Base-by-base conservation (phyloP, 768 basidiomycete species). In the Termitomyces titanicus region DNA sequence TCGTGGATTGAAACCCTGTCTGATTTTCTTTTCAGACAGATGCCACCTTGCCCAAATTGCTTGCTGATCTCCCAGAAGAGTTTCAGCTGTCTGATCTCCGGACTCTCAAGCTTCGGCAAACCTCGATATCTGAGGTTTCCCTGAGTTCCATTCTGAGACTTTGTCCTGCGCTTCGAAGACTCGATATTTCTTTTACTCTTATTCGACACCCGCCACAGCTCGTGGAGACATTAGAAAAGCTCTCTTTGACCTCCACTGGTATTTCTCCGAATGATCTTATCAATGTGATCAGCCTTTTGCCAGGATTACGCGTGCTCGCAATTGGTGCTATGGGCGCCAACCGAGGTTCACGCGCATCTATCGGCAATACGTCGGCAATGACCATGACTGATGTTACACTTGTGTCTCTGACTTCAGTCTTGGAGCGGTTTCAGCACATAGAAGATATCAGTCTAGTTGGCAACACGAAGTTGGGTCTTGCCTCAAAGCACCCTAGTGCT, bases 101-200 rank as follows among this genome's bases (percentile, higher is more conserved):
- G 27, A 80, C 72, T 8, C 70, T 89, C 33, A 89, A 89, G 63
- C 69, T 89, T 8, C 77, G 83, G 22, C 79, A 82, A 51, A 76
- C 78, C 2, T 60, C 68, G 2, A 64, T 89, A 33, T 77, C 81
- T 9, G 85, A 87, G 54, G 56, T 59, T 2, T 74, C 82, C 0
- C 52, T 88, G 13, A 65, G 68, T 40, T 57, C 67, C 7, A 63
- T 85, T 12, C 61, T 85, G 6, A 56, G 66, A 0, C 58, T 72
- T 17, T 84, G 77, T 57, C 84, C 85, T 2, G 73, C 76, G 47
- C 58, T 89, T 18, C 66, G 67, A 35, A 78, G 79, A 24, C 69
- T 89, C 13, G 88, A 89, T 58, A 60, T 85, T 15, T 88, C 88
- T 5, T 89, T 86, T 68, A 89, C 86, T 11, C 59, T 61, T 34